phyloP scores from a whole-genome alignment of 2,329 filamentous ascomycete species.

The Aspergillus costaricaensis region DNA sequence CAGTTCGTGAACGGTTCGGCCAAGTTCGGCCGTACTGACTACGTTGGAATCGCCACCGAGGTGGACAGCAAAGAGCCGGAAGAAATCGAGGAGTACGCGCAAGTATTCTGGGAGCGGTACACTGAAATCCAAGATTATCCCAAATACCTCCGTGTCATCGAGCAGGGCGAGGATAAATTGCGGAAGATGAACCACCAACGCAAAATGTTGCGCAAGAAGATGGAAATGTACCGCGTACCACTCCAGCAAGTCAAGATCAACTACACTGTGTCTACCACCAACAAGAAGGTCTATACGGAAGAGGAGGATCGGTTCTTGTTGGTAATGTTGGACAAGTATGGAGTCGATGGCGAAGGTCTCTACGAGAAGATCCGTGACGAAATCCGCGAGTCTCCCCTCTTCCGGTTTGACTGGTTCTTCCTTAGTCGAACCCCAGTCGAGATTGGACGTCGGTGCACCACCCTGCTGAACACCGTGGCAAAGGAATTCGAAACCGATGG shows the following conservation, averaged over 20 bases:
- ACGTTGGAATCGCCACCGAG: slow-evolving; percentile 80
- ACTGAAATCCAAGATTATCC: slow-evolving; percentile 84
- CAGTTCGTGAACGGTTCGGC: slow-evolving; percentile 96
- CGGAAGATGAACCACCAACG: slow-evolving; percentile 89
- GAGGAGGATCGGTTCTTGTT: slow-evolving; percentile 96
- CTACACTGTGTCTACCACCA: slow-evolving; percentile 97
- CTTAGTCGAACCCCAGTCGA: slow-evolving; percentile 90
- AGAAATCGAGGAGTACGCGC: slow-evolving; percentile 88
- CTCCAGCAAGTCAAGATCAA: slow-evolving; percentile 98
- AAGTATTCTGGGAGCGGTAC: slow-evolving; percentile 95
- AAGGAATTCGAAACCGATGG: slow-evolving; percentile 82
- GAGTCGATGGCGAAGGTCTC: slow-evolving; percentile 85
- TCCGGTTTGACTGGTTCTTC: slow-evolving; percentile 99
- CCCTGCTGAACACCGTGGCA: slow-evolving; percentile 88
- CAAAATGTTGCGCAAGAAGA: slow-evolving; percentile 91
- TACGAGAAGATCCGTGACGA: slow-evolving; percentile 97
- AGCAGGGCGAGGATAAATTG: slow-evolving; percentile 87
- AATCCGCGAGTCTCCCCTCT: slow-evolving; percentile 89
- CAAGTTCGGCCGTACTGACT: slow-evolving; percentile 86
- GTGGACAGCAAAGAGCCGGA: slow-evolving; percentile 84
- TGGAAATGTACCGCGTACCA: slow-evolving; percentile 94
- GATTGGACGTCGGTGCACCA: slow-evolving; percentile 88
- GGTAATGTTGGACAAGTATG: slow-evolving; percentile 88
- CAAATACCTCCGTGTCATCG: slow-evolving; percentile 86
- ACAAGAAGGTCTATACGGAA: slow-evolving; percentile 99